Conservation (phyloP, 441 rosid species). For the Macaranga tanarius region DNA sequence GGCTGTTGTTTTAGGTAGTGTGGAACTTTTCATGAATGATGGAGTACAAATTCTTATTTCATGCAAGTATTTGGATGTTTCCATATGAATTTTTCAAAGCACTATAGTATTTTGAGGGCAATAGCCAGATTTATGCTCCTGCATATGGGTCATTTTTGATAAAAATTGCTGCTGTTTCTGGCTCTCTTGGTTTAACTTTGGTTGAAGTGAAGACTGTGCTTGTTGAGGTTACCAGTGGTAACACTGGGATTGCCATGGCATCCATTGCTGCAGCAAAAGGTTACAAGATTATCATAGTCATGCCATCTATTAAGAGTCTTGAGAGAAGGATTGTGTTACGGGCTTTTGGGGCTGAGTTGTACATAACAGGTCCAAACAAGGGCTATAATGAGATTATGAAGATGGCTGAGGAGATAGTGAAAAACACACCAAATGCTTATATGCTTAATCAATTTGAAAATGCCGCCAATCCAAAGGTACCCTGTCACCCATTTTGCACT, state of each 20-base stretch:
- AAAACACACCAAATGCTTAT: constrained; percentile 51
- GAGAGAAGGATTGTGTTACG: constrained; percentile 58
- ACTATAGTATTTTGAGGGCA: neutral
- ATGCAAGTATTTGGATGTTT: neutral
- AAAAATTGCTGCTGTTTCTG: neutral
- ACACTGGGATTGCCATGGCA: constrained; percentile 78
- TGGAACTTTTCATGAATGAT: neutral
- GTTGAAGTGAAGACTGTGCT: constrained; percentile 53
- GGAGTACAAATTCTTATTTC: neutral
- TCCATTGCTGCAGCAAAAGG: constrained; percentile 64
- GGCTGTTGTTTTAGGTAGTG: too few relatives aligned
- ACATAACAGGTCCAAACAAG: constrained; percentile 43
- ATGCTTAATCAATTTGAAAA: constrained; percentile 51
- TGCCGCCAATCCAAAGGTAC: constrained; percentile 69
- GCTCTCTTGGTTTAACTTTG: neutral
- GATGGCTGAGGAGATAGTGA: constrained; percentile 55
- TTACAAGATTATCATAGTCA: constrained; percentile 50
- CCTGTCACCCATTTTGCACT: neutral
- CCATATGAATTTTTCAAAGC: neutral
- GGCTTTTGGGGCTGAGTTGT: constrained; percentile 73
- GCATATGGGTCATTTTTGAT: neutral
- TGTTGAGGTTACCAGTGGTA: constrained; percentile 66
- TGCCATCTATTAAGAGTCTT: constrained; percentile 50
- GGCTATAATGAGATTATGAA: constrained; percentile 40
- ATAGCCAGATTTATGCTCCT: neutral